These are phyloP conservation scores for Aegle marmelos DNA, from an alignment of 345 rosid species.

Conservation along the genomic window DNA sequence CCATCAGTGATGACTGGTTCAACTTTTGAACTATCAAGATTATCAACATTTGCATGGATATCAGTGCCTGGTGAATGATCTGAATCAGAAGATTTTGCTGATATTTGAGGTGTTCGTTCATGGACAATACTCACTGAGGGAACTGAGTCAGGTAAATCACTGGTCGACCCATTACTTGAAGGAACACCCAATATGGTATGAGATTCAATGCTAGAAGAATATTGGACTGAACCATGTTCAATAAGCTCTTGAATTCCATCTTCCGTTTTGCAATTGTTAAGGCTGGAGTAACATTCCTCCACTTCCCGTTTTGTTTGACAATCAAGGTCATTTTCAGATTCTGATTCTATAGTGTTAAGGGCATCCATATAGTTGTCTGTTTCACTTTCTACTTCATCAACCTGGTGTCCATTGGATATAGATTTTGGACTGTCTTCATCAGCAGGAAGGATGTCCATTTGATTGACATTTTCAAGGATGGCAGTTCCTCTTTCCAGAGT, in stretches of 20 bases:
- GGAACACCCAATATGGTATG: slow-evolving; percentile 18
- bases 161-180: slow-evolving; percentile 22
- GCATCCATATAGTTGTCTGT: slow-evolving; percentile 78
- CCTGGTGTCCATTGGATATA: slow-evolving; percentile 25
- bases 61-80: slow-evolving; percentile 22
- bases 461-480: slow-evolving; percentile 22
- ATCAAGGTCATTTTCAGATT: slow-evolving; percentile 58
- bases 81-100: slow-evolving; percentile 34
- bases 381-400: slow-evolving; percentile 71
- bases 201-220: slow-evolving; percentile 28
- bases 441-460: slow-evolving; percentile 22
- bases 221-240: slow-evolving; percentile 16
- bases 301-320: slow-evolving; percentile 48
- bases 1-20: slow-evolving; percentile 24
- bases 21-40: slow-evolving; percentile 17
- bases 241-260: slow-evolving; percentile 15
- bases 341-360: slow-evolving; percentile 76
- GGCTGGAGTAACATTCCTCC: slow-evolving; percentile 24
- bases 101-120: slow-evolving; percentile 30
- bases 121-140: slow-evolving; percentile 26
- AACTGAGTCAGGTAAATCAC: slow-evolving; percentile 24
- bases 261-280: slow-evolving; percentile 22
- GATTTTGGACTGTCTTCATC: slow-evolving; percentile 31
- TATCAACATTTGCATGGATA: slow-evolving; percentile 15
- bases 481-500: slow-evolving; percentile 23